phyloP scores from a whole-genome alignment of 1,139 yeast species.

The Taiozyma sp. region DNA sequence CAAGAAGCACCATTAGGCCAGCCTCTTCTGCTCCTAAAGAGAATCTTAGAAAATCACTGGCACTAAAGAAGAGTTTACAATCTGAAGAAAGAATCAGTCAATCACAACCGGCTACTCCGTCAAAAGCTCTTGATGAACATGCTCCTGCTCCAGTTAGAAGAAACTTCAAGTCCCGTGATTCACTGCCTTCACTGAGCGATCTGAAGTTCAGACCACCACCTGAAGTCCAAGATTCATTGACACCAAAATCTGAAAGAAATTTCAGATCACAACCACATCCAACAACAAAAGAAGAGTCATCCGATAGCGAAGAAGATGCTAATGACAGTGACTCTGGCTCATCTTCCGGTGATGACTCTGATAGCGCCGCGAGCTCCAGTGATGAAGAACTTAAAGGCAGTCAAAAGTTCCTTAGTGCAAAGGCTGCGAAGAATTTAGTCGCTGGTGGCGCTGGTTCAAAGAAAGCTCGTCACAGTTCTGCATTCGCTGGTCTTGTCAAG shows the following conservation, averaged over 20 bases:
- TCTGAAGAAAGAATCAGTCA: constrained; percentile 3
- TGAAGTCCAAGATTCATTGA: constrained; percentile 45
- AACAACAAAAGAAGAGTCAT: constrained; percentile 4
- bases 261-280: constrained; percentile 3
- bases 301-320: constrained; percentile 9
- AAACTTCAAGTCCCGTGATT: constrained; percentile 26
- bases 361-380: constrained; percentile 24
- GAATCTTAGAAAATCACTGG: constrained; percentile 1
- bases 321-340: constrained; percentile 12
- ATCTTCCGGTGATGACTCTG: constrained; percentile 2
- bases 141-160: neutral
- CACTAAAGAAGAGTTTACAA: constrained; percentile 5
- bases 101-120: constrained; percentile 13
- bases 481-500: constrained; percentile 47
- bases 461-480: constrained; percentile 36
- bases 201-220: constrained; percentile 56
- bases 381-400: constrained; percentile 21
- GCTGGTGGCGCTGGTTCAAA: constrained; percentile 15
- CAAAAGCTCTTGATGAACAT: neutral
- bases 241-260: constrained; percentile 18
- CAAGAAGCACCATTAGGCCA: constrained; percentile 25
- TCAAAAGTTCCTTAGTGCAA: constrained; percentile 34
- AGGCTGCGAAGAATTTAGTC: constrained; percentile 34
- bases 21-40: constrained; percentile 4
- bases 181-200: constrained; percentile 51